Evolutionary conservation across 169 alveolate species (phyloP), one percentile per base, ranked within the genome.

Genomic region (Plasmodium relictum): DNA sequence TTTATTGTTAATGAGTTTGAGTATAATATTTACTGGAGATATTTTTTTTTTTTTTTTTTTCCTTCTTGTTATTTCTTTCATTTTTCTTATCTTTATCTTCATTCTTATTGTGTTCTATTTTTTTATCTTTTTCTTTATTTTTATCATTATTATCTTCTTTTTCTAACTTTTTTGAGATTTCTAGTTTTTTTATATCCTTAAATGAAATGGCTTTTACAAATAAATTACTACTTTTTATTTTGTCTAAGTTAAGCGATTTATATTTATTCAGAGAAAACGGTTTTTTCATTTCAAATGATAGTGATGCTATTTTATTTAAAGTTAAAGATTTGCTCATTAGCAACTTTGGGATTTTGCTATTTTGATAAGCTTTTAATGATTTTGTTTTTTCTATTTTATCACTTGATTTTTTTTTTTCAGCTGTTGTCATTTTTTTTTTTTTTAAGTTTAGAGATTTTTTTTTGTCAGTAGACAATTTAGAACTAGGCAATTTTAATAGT

Each of bases 211-310:
- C 22, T 5, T 62, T n/a, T 62, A 6, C 22, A 31, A 24, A 62
- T 9, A 31, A 6, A 31, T 62, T 5, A 31, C n/a, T 14, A 4
- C 41, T 56, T 24, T 73, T 73, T 58, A 26, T 73, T 62, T 73
- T 73, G 24, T 73, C 69, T 0, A 73, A 22, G 16, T 73, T 37
- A 12, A 73, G 48, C 2, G 72, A 73, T 16, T 73, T 37, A 3
- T 58, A 59, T 20, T 37, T 73, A 37, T 41, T 9, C 56, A 73
- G 39, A 8, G 87, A 16, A 56, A 22, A 44, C 14, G 72, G 16
- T 41, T 73, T 73, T 73, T 73, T 73, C 6, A 54, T 16, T 41
- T 73, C 72, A 18, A 56, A 59, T 14, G 87, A 73, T 10, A 42
- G 50, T 18, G 69, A 56, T 20, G 59, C 50, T 26, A 41, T 48